Conservation (phyloP, 192 early-diverging fungal species). For the Irineochytrium annulatum region DNA sequence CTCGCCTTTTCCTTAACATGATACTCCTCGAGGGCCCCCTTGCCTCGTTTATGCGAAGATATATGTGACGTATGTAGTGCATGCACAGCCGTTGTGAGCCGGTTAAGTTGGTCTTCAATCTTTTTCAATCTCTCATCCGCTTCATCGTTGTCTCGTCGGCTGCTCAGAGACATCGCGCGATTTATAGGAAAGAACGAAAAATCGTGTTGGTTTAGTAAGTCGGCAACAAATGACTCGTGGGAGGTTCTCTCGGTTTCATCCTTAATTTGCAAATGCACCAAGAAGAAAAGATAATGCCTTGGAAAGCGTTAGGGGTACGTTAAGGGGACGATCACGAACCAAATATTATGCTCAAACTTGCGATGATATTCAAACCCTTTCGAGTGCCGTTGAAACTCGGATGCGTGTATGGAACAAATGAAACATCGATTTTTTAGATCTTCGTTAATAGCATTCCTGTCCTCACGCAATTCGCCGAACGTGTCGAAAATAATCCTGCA, state of each 20-base stretch:
- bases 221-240: constrained; percentile 33
- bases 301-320: background rate
- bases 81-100: too few relatives aligned
- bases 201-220: constrained; percentile 26
- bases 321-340: constrained; percentile 6
- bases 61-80: too few relatives aligned
- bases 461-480: constrained; percentile 36
- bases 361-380: constrained; percentile 34
- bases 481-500: constrained; percentile 38
- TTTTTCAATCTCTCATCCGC: constrained; percentile 4
- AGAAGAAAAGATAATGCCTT: constrained; percentile 38
- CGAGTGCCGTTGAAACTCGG: constrained; percentile 33
- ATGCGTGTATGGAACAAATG: constrained; percentile 35
- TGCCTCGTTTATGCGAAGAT: too few relatives aligned
- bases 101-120: too few relatives aligned
- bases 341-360: constrained; percentile 34
- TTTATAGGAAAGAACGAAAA: constrained; percentile 35
- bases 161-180: constrained; percentile 29
- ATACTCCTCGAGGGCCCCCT: too few relatives aligned
- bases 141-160: constrained; percentile 17
- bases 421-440: constrained; percentile 29
- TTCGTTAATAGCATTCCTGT: constrained; percentile 30
- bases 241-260: constrained; percentile 38
- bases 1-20: too few relatives aligned
- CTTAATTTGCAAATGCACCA: constrained; percentile 31